Conservation (phyloP, 2,329 filamentous ascomycete species). For the Cytospora piceae region DNA sequence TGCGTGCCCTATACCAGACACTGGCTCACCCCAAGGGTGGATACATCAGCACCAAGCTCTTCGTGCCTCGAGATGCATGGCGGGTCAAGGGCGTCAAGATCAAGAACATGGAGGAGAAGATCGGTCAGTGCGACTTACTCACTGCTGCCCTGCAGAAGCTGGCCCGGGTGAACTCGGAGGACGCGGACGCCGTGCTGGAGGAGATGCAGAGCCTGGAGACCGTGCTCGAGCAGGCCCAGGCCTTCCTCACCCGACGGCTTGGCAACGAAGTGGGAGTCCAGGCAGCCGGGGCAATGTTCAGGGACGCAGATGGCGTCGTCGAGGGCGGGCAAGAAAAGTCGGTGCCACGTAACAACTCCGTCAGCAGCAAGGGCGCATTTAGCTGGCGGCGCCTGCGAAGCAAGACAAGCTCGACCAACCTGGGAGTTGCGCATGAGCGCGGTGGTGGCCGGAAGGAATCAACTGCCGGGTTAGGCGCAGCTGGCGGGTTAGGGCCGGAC, state of each 20-base stretch:
- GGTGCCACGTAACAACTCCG: slow-evolving; percentile 61
- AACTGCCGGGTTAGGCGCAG: slow-evolving; percentile 40
- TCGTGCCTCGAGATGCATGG: slow-evolving; percentile 93
- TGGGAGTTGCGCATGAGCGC: slow-evolving; percentile 56
- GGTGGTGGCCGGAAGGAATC: slow-evolving; percentile 44
- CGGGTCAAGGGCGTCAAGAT: slow-evolving; percentile 91
- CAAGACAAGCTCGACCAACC: slow-evolving; percentile 77
- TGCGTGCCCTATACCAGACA: slow-evolving; percentile 92
- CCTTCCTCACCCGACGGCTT: slow-evolving; percentile 76
- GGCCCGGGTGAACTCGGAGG: slow-evolving; percentile 80
- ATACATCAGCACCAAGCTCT: slow-evolving; percentile 88
- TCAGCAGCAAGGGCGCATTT: slow-evolving; percentile 77
- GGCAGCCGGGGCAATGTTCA: slow-evolving; percentile 73
- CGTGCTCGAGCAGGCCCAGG: slow-evolving; percentile 84
- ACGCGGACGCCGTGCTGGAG: slow-evolving; percentile 88
- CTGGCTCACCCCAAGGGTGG: slow-evolving; percentile 89
- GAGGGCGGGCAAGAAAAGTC: slow-evolving; percentile 48
- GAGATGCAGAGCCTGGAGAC: slow-evolving; percentile 91
- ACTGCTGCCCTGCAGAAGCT: slow-evolving; percentile 88
- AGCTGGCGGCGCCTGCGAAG: slow-evolving; percentile 89
- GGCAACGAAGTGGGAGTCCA: slow-evolving; percentile 92
- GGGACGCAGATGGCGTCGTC: slow-evolving; percentile 57
- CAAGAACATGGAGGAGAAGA: slow-evolving; percentile 89
- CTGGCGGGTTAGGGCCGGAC: slow-evolving; percentile 58
- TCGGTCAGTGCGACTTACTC: slow-evolving; percentile 86